Evolutionary conservation across 1,284 basidiomycete species (phyloP).

Genomic region (Trametes pubescens): DNA sequence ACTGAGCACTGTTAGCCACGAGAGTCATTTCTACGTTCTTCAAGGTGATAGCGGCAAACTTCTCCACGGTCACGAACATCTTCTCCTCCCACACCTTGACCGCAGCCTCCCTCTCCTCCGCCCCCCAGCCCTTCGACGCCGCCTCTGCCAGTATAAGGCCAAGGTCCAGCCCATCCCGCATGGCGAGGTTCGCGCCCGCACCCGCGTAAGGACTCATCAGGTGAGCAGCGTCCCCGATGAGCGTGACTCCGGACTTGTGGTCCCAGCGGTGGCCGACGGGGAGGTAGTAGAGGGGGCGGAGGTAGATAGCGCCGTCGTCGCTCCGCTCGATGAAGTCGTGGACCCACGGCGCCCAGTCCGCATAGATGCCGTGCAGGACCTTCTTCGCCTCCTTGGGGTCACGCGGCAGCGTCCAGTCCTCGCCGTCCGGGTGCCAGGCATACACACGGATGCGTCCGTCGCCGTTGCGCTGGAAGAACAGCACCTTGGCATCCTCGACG

Average conservation of each 20-base stretch:
- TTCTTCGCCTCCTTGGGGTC: constrained; percentile 10
- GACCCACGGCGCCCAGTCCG: constrained; percentile 15
- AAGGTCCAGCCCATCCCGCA: constrained; percentile 41
- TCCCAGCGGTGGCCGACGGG: constrained; percentile 8
- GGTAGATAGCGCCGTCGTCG: constrained; percentile 13
- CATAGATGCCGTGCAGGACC: constrained; percentile 7
- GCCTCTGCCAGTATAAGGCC: constrained; percentile 2
- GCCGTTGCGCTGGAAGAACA: constrained; percentile 9
- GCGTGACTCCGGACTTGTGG: constrained; percentile 24
- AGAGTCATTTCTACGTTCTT: not conserved
- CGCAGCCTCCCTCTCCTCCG: constrained; percentile 2
- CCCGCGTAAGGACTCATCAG: constrained; percentile 55
- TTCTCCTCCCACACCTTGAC: constrained; percentile 5
- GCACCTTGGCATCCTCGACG: constrained; percentile 2
- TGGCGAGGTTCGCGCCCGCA: constrained; percentile 53
- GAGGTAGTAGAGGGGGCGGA: constrained; percentile 12
- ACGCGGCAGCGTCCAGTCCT: constrained; percentile 8
- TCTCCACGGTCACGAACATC: constrained; percentile 4
- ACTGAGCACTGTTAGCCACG: not conserved
- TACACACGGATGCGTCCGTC: constrained; percentile 14
- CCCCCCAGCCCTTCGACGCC: not conserved
- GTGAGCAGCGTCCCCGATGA: constrained; percentile 57
- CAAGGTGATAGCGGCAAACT: not conserved
- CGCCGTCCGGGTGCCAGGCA: constrained; percentile 1
- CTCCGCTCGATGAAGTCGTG: constrained; percentile 4